Percentiles rank a stretch among this genome's conserved stretches.
phyloP scores from a whole-genome alignment of 768 basidiomycete genomes.

The Pluteus cervinus region DNA sequence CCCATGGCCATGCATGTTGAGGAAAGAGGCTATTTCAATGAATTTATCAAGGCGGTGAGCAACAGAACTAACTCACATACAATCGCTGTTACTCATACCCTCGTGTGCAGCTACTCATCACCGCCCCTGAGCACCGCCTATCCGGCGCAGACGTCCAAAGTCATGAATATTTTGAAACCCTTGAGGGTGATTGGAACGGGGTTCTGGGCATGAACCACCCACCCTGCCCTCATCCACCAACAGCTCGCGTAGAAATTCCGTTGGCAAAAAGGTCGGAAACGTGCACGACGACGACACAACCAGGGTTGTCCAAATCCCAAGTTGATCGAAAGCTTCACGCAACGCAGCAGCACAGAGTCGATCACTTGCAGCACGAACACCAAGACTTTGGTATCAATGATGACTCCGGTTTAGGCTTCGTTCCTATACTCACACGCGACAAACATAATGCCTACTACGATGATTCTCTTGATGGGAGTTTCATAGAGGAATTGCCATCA shows the following conservation, averaged over 20 bases:
- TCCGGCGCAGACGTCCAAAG: slow-evolving; percentile 16
- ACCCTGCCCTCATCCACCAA: slow-evolving; percentile 18
- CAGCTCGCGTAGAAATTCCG: slow-evolving; percentile 8
- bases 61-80: no score
- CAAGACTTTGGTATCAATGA: no score
- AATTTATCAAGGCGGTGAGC: slow-evolving; percentile 20
- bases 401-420: no score
- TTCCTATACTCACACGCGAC: no score
- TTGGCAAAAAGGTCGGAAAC: background rate
- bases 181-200: slow-evolving; percentile 22
- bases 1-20: no score
- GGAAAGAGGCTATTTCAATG: slow-evolving; percentile 7
- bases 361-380: no score
- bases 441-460: no score
- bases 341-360: no score
- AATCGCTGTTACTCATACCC: background rate
- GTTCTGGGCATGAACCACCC: slow-evolving; percentile 23
- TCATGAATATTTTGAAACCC: slow-evolving; percentile 22
- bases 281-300: background rate
- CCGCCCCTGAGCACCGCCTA: slow-evolving; percentile 19
- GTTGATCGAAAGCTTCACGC: no score
- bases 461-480: no score
- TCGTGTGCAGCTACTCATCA: slow-evolving; percentile 18
- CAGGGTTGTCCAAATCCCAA: no score
- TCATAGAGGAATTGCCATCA: no score